Evolutionary conservation across 2,329 filamentous ascomycete species (phyloP), one percentile per base, ranked within the genome.

Genomic region (Nigrospora oryzae): DNA sequence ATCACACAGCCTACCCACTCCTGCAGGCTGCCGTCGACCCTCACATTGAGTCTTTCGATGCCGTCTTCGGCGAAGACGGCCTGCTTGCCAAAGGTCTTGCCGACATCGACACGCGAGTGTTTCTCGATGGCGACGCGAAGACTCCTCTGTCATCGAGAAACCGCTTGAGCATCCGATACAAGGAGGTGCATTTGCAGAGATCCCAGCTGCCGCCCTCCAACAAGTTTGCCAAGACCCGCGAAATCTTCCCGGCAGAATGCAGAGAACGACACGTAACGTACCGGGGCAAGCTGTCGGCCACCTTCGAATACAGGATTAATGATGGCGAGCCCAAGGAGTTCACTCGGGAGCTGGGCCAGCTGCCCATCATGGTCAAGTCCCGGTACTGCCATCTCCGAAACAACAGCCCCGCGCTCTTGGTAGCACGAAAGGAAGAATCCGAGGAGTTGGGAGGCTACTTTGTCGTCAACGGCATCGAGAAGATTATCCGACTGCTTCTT

Each of bases 371-470:
- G 91, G 67, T 97, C 62, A 87, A 87, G 83, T 93, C 90, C 47
- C 95, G 89, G 63, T 77, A 83, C 62, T 98, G 93, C 62, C 89
- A 98, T 61, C 77, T 98, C 23, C 84, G 95, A 63, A 84, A 85
- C 50, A 83, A 90, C 56, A 84, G 88, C 6, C 93, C 93, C 0
- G 83, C 84, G 11, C 75, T 86, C 57, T 75, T 98, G 14, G 89
- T 97, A 30, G 75, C 85, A 51, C 81, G 81, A 49, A 95, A 96
- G 63, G 93, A 98, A 67, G 93, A 98, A 65, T 86, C 90, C 0
- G 93, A 98, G 65, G 93, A 98, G 65, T 69, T 97, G 31, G 93
- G 93, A 34, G 93, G 93, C 38, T 98, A 97, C 65, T 98, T 97
- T 61, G 82, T 98, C 57, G 86, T 98, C 58, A 98, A 98, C 63